Percentiles rank a stretch among this genome's conserved stretches.
Evolutionary conservation across 2,329 filamentous ascomycete species (phyloP).

Genomic region (Hymenotorrendiella dingleyae): DNA sequence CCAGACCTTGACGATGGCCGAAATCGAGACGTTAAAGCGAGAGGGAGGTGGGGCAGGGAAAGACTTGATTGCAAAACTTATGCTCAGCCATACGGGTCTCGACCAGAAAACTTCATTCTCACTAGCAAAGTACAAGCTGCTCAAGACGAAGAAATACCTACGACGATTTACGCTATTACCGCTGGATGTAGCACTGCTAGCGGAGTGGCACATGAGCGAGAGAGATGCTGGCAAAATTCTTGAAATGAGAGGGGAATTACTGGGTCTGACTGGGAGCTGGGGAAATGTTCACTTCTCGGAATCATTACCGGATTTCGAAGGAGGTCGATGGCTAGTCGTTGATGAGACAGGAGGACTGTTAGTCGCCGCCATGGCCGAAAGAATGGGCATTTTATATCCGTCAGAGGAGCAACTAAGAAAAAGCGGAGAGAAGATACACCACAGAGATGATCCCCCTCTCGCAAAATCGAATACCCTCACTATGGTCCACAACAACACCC

Average conservation of each 20-base stretch:
- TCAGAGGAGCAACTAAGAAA: conserved; percentile 14
- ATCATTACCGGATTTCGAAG: conserved; percentile 18
- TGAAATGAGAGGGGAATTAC: conserved; percentile 78
- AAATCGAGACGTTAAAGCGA: conserved; percentile 67
- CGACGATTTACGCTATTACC: conserved; percentile 81
- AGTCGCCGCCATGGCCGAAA: conserved; percentile 64
- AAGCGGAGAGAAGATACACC: conserved; percentile 5
- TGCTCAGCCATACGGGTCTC: conserved; percentile 81
- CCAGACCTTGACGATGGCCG: conserved; percentile 68
- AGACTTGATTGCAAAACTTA: conserved; percentile 86
- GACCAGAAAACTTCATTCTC: conserved; percentile 94
- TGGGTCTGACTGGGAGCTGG: conserved; percentile 81
- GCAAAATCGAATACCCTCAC: conserved; percentile 63
- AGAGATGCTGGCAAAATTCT: conserved; percentile 76
- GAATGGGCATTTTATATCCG: conserved; percentile 59
- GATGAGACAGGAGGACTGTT: conserved; percentile 67
- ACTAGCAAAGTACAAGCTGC: conserved; percentile 88
- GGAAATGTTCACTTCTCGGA: conserved; percentile 70
- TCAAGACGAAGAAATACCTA: conserved; percentile 92
- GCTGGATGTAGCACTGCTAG: conserved; percentile 70
- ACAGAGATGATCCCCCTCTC: conserved; percentile 15
- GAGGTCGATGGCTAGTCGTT: conserved; percentile 58
- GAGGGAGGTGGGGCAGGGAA: conserved; percentile 73
- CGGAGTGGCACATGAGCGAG: conserved; percentile 72
- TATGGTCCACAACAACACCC: conserved; percentile 72